Evolutionary conservation across 2,329 filamentous ascomycete species (phyloP).

Genomic region (Trichophyton verrucosum): DNA sequence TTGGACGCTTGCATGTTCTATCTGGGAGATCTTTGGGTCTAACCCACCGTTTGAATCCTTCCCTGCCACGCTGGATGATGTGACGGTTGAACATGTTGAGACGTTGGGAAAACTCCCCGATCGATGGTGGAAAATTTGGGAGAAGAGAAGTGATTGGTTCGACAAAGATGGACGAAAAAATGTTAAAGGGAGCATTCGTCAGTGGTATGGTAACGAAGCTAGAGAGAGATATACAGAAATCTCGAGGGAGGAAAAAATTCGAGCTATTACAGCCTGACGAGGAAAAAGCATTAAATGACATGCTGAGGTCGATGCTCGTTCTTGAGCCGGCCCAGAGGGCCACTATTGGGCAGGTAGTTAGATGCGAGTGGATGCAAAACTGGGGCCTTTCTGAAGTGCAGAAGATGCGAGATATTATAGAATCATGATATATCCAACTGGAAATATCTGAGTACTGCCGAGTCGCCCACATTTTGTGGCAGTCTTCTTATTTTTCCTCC

Average conservation of each 20-base stretch:
- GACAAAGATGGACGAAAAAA: slow-evolving; percentile 9
- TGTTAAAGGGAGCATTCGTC: slow-evolving; percentile 6
- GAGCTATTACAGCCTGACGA: not conserved
- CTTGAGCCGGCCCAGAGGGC: slow-evolving; percentile 13
- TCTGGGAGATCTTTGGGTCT: slow-evolving; percentile 25
- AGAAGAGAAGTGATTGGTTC: slow-evolving; percentile 10
- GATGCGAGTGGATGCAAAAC: slow-evolving; percentile 16
- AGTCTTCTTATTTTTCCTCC: no score
- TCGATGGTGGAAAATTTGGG: slow-evolving; percentile 13
- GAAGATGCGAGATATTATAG: not conserved
- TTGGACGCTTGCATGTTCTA: slow-evolving; percentile 26
- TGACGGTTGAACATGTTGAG: not conserved
- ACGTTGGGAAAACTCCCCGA: not conserved
- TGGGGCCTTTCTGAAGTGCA: slow-evolving; percentile 10
- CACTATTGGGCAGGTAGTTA: slow-evolving; percentile 13
- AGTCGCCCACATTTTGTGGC: no score
- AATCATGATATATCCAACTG: no score
- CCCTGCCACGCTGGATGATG: slow-evolving; percentile 4
- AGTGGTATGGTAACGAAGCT: slow-evolving; percentile 6
- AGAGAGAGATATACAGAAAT: slow-evolving; percentile 8
- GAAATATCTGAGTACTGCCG: no score
- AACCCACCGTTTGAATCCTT: slow-evolving; percentile 15
- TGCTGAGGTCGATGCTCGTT: slow-evolving; percentile 3
- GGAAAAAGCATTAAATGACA: no score
- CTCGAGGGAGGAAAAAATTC: slow-evolving; percentile 6